A percentile compares a stretch with the other conserved stretches of the same genome.
These are phyloP conservation scores for Lasiosphaeria miniovina DNA, from an alignment of 495 filamentous ascomycete species.

Conservation along the genomic window DNA sequence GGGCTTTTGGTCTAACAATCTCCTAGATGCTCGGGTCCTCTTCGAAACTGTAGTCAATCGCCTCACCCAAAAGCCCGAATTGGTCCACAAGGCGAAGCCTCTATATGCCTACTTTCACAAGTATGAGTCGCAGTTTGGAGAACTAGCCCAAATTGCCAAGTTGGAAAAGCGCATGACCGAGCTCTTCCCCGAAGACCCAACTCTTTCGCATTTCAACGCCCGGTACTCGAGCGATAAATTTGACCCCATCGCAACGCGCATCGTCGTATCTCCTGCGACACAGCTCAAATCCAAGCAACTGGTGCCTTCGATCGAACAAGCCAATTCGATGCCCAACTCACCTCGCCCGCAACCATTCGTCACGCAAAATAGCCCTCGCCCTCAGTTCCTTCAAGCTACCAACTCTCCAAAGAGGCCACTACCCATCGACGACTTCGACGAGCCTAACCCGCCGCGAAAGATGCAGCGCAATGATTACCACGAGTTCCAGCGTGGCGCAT, in stretches of 20 bases:
- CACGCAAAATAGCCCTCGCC: conserved; percentile 44
- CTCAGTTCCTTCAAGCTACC: conserved; percentile 50
- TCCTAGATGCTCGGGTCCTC: conserved; percentile 83
- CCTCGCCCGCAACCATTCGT: conserved; percentile 36
- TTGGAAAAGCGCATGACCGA: conserved; percentile 90
- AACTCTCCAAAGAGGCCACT: conserved; percentile 77
- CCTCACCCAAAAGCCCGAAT: conserved; percentile 68
- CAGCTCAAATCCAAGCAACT: conserved; percentile 64
- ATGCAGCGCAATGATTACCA: conserved; percentile 31
- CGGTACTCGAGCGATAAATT: conserved; percentile 62
- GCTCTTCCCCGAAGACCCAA: conserved; percentile 83
- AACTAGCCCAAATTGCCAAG: conserved; percentile 81
- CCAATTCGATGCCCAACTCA: conserved; percentile 50
- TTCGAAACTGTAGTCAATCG: conserved; percentile 89
- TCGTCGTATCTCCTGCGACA: conserved; percentile 74
- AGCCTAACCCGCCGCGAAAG: conserved; percentile 71
- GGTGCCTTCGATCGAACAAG: conserved; percentile 51
- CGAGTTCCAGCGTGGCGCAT: conserved; percentile 64
- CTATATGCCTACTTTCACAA: conserved; percentile 88
- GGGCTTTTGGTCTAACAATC: conserved; percentile 7
- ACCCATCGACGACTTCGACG: conserved; percentile 68
- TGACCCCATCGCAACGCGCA: conserved; percentile 67
- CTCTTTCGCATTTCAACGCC: conserved; percentile 67
- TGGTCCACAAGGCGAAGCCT: conserved; percentile 69
- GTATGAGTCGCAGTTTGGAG: conserved; percentile 92